phyloP scores from a whole-genome alignment of 306 rosid genomes.

The Sechiopsis laciniata region DNA sequence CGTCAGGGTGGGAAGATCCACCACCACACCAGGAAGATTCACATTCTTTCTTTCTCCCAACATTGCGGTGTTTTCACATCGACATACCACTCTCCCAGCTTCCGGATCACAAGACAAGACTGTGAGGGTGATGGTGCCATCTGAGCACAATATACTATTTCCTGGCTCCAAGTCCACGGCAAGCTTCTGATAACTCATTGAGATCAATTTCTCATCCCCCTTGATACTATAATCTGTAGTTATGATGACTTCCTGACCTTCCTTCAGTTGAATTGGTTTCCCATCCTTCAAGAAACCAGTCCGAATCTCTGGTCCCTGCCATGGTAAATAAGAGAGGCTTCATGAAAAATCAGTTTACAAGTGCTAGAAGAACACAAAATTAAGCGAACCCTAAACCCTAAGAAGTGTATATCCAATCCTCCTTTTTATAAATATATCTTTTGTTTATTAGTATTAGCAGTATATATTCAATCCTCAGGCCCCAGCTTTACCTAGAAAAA shows the following conservation, averaged over 20 bases:
- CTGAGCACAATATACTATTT: conserved; percentile 72
- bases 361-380: background rate
- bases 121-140: conserved; percentile 80
- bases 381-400: too few relatives aligned
- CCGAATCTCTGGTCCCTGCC: conserved; percentile 94
- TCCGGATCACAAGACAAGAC: conserved; percentile 65
- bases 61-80: conserved; percentile 76
- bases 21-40: conserved; percentile 94
- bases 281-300: conserved; percentile 84
- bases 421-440: background rate
- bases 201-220: conserved; percentile 60
- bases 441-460: background rate
- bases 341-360: background rate
- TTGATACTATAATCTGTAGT: conserved; percentile 70
- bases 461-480: background rate
- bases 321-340: conserved; percentile 12
- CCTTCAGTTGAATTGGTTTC: conserved; percentile 79
- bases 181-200: conserved; percentile 89
- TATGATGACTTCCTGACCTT: conserved; percentile 82
- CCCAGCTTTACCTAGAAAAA: background rate
- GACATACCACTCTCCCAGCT: conserved; percentile 68
- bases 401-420: background rate
- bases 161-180: conserved; percentile 81
- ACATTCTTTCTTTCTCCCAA: conserved; percentile 94
- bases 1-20: conserved; percentile 91